Conservation (phyloP, 306 rosid genomes). For the Arachis hypogaea region DNA sequence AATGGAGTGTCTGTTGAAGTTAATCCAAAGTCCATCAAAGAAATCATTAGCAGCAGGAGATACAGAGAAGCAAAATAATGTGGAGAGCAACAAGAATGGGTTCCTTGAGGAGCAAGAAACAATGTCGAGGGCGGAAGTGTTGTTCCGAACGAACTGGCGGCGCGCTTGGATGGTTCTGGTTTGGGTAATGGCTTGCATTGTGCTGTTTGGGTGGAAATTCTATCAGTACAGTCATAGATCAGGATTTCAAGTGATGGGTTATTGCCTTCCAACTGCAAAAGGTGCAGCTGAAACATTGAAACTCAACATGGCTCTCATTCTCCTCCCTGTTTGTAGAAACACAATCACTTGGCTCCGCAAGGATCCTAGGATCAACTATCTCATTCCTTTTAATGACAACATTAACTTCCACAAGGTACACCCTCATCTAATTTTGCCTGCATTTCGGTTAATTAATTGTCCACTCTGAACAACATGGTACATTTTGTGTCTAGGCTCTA, state of each 20-base stretch:
- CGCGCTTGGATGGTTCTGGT: slow-evolving; percentile 67
- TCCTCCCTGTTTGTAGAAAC: slow-evolving; percentile 80
- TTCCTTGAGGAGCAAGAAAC: slow-evolving; percentile 44
- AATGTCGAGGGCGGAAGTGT: slow-evolving; percentile 59
- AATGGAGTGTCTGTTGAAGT: slow-evolving; percentile 57
- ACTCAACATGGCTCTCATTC: slow-evolving; percentile 83
- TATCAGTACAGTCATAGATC: slow-evolving; percentile 58
- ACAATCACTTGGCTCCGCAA: slow-evolving; percentile 78
- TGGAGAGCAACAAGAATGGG: slow-evolving; percentile 26
- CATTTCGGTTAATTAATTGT: no score
- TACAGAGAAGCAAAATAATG: slow-evolving; percentile 1
- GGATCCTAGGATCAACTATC: slow-evolving; percentile 50
- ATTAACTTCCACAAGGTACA: slow-evolving; percentile 83
- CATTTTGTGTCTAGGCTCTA: no score
- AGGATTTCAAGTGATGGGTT: slow-evolving; percentile 88
- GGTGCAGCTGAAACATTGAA: slow-evolving; percentile 90
- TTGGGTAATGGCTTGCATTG: slow-evolving; percentile 59
- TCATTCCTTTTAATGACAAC: slow-evolving; percentile 75
- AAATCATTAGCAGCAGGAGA: slow-evolving; percentile 8
- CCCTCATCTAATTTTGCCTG: neutral
- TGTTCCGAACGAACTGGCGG: slow-evolving; percentile 75
- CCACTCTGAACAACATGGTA: no score
- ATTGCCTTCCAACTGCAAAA: slow-evolving; percentile 80
- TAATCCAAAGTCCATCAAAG: slow-evolving; percentile 38
- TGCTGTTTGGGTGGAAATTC: slow-evolving; percentile 80